Percentiles rank a stretch among this genome's conserved stretches.
These are phyloP conservation scores for Annona squamosa DNA, from an alignment of 164 flowering plant genomes.

Conservation along the genomic window DNA sequence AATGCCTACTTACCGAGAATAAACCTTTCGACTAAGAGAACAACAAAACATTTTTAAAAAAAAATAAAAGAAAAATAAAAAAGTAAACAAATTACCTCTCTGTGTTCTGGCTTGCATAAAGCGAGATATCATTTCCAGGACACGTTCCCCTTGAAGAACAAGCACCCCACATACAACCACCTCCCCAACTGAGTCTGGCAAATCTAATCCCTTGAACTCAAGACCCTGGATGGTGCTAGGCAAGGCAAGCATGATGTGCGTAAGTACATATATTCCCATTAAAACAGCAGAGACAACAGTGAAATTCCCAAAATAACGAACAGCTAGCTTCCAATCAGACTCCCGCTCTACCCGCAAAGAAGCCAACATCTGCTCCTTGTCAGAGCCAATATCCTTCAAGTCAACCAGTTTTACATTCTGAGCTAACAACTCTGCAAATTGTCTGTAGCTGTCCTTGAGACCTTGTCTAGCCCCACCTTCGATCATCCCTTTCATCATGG, in stretches of 20 bases:
- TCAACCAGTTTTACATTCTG: constrained; percentile 55
- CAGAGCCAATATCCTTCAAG: constrained; percentile 45
- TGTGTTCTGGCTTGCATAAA: constrained; percentile 83
- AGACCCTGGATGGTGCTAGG: constrained; percentile 78
- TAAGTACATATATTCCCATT: constrained; percentile 56
- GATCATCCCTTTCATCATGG: constrained; percentile 94
- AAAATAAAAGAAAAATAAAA: constrained; percentile 1
- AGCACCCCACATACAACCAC: constrained; percentile 64
- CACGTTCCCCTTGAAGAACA: constrained; percentile 72
- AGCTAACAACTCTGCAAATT: constrained; percentile 43
- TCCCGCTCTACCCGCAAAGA: constrained; percentile 68
- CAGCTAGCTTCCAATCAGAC: constrained; percentile 74
- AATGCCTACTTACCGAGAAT: neutral
- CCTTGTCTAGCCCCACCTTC: constrained; percentile 89
- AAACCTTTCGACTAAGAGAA: neutral
- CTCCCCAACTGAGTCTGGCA: constrained; percentile 96
- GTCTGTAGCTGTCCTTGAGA: constrained; percentile 69
- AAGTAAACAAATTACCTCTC: constrained; percentile 40
- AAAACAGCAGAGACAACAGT: constrained; percentile 60
- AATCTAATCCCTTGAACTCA: constrained; percentile 88
- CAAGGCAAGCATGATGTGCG: constrained; percentile 53
- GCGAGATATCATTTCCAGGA: constrained; percentile 59
- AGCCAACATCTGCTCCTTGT: constrained; percentile 72
- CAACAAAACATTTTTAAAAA: neutral
- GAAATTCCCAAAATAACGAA: constrained; percentile 72